These are phyloP conservation scores for Neobulgaria alba DNA, from an alignment of 2,329 filamentous ascomycete species.

Conservation along the genomic window DNA sequence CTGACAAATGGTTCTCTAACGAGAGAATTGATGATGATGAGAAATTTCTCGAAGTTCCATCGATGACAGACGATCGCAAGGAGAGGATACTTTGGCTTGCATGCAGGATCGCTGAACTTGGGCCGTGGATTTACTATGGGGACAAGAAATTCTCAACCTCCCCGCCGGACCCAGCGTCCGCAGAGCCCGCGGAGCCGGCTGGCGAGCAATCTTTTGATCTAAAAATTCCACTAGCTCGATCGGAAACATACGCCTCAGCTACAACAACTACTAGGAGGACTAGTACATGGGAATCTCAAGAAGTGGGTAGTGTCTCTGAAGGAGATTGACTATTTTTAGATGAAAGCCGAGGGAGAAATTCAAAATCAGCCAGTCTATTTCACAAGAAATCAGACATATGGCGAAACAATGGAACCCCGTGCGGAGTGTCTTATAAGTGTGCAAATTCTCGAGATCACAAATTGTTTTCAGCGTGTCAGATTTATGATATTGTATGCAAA, in stretches of 20 bases:
- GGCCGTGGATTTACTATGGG: slow-evolving; percentile 14
- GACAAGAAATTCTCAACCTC: slow-evolving; percentile 7
- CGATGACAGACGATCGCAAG: slow-evolving; percentile 16
- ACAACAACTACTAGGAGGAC: neutral
- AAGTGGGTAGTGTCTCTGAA: neutral
- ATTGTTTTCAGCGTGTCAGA: too few species aligned
- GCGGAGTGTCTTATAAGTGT: too few species aligned
- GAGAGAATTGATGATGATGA: slow-evolving; percentile 23
- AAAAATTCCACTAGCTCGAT: slow-evolving; percentile 1
- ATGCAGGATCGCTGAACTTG: slow-evolving; percentile 9
- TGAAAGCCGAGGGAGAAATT: neutral
- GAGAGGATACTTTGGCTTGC: slow-evolving; percentile 22
- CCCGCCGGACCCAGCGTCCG: neutral
- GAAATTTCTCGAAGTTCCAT: slow-evolving; percentile 17
- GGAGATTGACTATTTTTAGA: too few species aligned
- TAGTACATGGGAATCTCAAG: neutral
- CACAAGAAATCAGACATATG: too few species aligned
- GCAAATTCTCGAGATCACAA: too few species aligned
- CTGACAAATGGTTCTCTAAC: slow-evolving; percentile 20
- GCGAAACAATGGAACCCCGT: too few species aligned
- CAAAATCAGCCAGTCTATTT: too few species aligned
- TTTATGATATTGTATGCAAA: too few species aligned
- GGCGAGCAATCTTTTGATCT: neutral
- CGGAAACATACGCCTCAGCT: neutral
- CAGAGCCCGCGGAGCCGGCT: neutral